Conservation (phyloP, 2,329 filamentous ascomycete genomes). For the Curvularia sp. region DNA sequence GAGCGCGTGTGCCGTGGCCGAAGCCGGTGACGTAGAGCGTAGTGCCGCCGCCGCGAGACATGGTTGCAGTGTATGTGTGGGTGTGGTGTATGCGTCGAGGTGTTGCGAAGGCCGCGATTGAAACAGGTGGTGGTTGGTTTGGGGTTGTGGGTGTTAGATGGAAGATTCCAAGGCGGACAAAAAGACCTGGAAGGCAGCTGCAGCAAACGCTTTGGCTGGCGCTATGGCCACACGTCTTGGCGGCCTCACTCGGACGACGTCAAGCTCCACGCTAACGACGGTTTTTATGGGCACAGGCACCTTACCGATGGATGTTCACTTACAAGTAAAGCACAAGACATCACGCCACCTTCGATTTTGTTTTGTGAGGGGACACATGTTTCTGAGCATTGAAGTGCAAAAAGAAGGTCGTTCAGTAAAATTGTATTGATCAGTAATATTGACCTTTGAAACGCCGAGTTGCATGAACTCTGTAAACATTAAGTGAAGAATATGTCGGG, state of each 20-base stretch:
- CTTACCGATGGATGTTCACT: not conserved
- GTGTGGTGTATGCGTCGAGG: constrained; percentile 12
- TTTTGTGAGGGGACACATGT: not conserved
- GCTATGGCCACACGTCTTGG: constrained; percentile 18
- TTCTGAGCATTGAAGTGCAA: not conserved
- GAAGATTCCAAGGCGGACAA: constrained; percentile 18
- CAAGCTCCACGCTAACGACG: constrained; percentile 1
- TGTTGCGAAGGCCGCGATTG: constrained; percentile 22
- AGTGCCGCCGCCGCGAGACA: constrained; percentile 91
- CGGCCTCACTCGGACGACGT: constrained; percentile 13
- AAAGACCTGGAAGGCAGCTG: constrained; percentile 18
- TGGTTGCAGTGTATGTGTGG: constrained; percentile 50
- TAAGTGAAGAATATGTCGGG: not conserved
- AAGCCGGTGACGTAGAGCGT: constrained; percentile 99
- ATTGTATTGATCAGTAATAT: no score
- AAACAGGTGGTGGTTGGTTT: constrained; percentile 18
- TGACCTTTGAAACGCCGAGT: no score
- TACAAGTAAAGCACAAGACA: not conserved
- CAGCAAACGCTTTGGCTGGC: constrained; percentile 19
- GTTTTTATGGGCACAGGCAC: not conserved
- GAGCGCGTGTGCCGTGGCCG: constrained; percentile 96
- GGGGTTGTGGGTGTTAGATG: constrained; percentile 24
- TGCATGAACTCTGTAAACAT: not conserved
- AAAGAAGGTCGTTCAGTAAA: no score
- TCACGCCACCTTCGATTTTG: not conserved